These are phyloP conservation scores for Phialemoniopsis sp. DNA, from an alignment of 2,329 filamentous ascomycete species.

Conservation along the genomic window DNA sequence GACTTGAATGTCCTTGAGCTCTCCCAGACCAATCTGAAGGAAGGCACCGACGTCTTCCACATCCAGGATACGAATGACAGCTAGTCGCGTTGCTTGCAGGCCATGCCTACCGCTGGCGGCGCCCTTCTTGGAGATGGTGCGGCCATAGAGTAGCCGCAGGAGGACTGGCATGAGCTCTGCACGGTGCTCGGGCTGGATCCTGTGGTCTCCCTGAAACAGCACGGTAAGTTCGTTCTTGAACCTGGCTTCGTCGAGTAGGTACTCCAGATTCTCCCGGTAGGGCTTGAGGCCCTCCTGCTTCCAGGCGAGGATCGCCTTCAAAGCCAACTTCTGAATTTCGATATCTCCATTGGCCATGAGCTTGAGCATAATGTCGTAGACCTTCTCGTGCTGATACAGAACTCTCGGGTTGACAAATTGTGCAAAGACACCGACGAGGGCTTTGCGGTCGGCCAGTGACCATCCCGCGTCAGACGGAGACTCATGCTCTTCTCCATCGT, in stretches of 20 bases:
- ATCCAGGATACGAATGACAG: slow-evolving; percentile 74
- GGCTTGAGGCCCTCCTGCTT: slow-evolving; percentile 71
- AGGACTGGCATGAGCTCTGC: slow-evolving; percentile 77
- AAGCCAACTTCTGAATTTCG: slow-evolving; percentile 79
- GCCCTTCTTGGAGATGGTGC: slow-evolving; percentile 78
- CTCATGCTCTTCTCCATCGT: slow-evolving; percentile 34
- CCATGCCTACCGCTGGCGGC: slow-evolving; percentile 73
- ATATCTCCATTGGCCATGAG: slow-evolving; percentile 84
- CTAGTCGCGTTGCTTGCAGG: slow-evolving; percentile 75
- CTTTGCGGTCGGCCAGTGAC: slow-evolving; percentile 77
- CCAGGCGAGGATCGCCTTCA: slow-evolving; percentile 87
- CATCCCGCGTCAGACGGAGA: slow-evolving; percentile 40
- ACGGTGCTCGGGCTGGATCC: slow-evolving; percentile 71
- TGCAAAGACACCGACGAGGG: slow-evolving; percentile 75
- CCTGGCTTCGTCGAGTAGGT: slow-evolving; percentile 82
- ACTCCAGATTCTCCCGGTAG: slow-evolving; percentile 82
- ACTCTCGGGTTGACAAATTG: slow-evolving; percentile 85
- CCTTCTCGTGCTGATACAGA: slow-evolving; percentile 71
- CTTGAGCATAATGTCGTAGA: slow-evolving; percentile 69
- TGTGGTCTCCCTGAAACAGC: slow-evolving; percentile 72
- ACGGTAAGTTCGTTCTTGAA: slow-evolving; percentile 94
- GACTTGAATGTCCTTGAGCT: slow-evolving; percentile 58
- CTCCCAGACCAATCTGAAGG: slow-evolving; percentile 74
- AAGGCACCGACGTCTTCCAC: slow-evolving; percentile 75
- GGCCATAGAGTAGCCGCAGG: slow-evolving; percentile 82